These are phyloP conservation scores for Gautieria morchelliformis DNA, from an alignment of 768 basidiomycete genomes.

Conservation along the genomic window DNA sequence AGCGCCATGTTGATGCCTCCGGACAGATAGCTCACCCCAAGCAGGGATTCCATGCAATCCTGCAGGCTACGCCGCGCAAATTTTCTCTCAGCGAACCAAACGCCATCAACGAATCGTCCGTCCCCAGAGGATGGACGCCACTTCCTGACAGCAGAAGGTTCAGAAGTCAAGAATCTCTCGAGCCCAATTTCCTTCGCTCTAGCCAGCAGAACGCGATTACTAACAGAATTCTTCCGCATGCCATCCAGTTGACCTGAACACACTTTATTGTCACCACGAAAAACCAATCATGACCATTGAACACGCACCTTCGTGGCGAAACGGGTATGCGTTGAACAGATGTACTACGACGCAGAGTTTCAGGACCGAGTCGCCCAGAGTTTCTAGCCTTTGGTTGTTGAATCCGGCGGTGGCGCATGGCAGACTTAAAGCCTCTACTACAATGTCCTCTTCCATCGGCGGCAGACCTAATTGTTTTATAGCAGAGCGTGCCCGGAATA, in stretches of 20 bases:
- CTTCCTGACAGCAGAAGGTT: constrained; percentile 37
- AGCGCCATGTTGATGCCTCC: constrained; percentile 69
- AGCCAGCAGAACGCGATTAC: constrained; percentile 59
- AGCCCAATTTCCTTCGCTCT: constrained; percentile 58
- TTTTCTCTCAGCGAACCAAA: constrained; percentile 31
- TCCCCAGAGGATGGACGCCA: constrained; percentile 52
- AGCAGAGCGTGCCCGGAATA: constrained; percentile 48
- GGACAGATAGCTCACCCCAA: constrained; percentile 66
- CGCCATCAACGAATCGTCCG: constrained; percentile 14
- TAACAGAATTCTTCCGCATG: constrained; percentile 55
- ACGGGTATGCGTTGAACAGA: constrained; percentile 65
- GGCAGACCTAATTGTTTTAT: constrained; percentile 52
- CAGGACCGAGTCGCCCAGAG: constrained; percentile 76
- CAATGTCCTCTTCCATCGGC: constrained; percentile 41
- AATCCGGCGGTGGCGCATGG: constrained; percentile 54
- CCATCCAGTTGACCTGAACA: constrained; percentile 47
- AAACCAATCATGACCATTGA: not conserved
- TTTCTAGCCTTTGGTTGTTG: constrained; percentile 82
- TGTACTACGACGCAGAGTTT: constrained; percentile 70
- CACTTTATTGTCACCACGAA: not conserved
- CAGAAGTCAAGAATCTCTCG: constrained; percentile 54
- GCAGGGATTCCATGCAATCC: constrained; percentile 80
- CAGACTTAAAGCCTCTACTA: constrained; percentile 69
- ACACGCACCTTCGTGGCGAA: constrained; percentile 57
- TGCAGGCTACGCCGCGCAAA: constrained; percentile 67